Evolutionary conservation across 192 early-diverging fungal species (phyloP).

Genomic region (Coemansia sp.): DNA sequence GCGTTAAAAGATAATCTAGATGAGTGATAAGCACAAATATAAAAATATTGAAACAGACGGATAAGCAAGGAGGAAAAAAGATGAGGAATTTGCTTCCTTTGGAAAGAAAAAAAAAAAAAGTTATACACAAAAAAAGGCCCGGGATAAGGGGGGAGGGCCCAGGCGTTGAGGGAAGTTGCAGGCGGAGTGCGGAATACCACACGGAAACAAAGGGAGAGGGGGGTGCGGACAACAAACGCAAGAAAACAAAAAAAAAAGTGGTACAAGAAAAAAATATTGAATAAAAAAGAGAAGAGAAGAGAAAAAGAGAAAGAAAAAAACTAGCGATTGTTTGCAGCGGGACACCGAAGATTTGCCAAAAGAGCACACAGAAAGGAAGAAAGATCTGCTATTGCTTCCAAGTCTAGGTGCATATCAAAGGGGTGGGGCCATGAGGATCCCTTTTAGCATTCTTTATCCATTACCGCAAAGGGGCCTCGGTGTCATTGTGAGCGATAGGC

Average conservation of each 20-base stretch:
- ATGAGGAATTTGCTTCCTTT: neutral
- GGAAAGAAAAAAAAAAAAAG: neutral
- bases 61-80: slow-evolving; percentile 1
- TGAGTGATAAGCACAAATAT: neutral
- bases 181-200: neutral
- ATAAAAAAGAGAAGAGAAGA: neutral
- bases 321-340: neutral
- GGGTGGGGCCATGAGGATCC: neutral
- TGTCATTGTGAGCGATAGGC: neutral
- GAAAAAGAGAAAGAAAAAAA: neutral
- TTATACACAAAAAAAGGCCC: slow-evolving; percentile 9
- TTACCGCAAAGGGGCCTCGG: neutral
- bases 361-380: neutral
- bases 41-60: neutral
- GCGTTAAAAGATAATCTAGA: slow-evolving; percentile 5
- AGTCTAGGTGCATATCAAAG: neutral
- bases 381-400: neutral
- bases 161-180: neutral
- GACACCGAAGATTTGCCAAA: neutral
- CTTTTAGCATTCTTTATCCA: neutral
- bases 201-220: slow-evolving; percentile 1
- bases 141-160: neutral
- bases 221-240: slow-evolving; percentile 5
- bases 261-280: slow-evolving; percentile 5
- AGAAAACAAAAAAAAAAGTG: neutral